These are phyloP conservation scores for Davidsoniella virescens DNA, from an alignment of 2,329 filamentous ascomycete species.

Conservation along the genomic window DNA sequence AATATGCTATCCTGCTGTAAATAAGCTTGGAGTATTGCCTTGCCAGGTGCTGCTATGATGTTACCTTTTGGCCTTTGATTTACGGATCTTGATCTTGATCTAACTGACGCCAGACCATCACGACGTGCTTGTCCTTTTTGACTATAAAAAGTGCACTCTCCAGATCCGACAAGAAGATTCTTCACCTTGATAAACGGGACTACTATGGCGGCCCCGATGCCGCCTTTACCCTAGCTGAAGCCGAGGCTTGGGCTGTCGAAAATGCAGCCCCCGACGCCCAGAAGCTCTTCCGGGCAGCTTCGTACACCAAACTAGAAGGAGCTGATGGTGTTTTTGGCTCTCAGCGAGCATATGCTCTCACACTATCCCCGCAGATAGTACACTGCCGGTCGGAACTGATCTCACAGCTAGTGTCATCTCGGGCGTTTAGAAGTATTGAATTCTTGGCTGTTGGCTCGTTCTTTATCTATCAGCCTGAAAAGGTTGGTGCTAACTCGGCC, in stretches of 20 bases:
- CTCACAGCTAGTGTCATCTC: slow-evolving; percentile 70
- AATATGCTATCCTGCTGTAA: not conserved
- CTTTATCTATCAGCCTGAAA: slow-evolving; percentile 50
- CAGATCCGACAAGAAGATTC: slow-evolving; percentile 75
- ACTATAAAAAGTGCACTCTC: slow-evolving; percentile 59
- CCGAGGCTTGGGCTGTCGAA: slow-evolving; percentile 46
- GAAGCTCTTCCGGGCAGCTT: slow-evolving; percentile 22
- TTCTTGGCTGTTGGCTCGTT: slow-evolving; percentile 88
- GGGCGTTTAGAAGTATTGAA: slow-evolving; percentile 75
- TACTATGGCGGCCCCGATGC: slow-evolving; percentile 83
- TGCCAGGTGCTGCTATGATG: slow-evolving; percentile 1
- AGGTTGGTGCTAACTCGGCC: slow-evolving; percentile 18
- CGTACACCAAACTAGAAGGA: slow-evolving; percentile 21
- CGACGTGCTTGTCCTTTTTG: slow-evolving; percentile 18
- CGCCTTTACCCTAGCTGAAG: slow-evolving; percentile 69
- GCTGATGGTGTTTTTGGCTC: slow-evolving; percentile 31
- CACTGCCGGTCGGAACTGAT: slow-evolving; percentile 70
- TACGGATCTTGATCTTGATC: slow-evolving; percentile 21
- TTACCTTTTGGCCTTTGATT: slow-evolving; percentile 15
- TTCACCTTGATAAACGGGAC: slow-evolving; percentile 74
- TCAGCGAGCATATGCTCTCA: slow-evolving; percentile 64
- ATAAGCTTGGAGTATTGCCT: no score
- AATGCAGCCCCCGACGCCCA: slow-evolving; percentile 17
- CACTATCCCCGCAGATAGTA: slow-evolving; percentile 71
- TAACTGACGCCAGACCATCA: slow-evolving; percentile 50